Evolutionary conservation across 371 early-diverging fungal species (phyloP).

Genomic region (Fennellomyces sp.): DNA sequence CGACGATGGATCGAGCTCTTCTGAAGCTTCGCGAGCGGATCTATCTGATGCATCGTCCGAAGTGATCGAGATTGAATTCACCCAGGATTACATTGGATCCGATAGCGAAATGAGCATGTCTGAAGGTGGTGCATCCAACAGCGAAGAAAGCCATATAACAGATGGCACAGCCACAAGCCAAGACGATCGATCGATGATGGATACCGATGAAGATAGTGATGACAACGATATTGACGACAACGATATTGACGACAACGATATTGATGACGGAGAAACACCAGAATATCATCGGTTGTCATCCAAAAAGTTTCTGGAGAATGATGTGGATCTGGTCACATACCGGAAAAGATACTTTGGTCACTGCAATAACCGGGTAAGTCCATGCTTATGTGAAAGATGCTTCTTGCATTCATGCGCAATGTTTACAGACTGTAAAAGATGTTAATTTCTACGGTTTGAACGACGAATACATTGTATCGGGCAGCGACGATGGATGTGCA

Average conservation of each 20-base stretch:
- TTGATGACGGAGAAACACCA: neutral
- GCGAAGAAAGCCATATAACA: neutral
- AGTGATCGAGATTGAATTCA: neutral
- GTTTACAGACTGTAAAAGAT: constrained; percentile 73
- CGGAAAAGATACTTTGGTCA: constrained; percentile 38
- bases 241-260: constrained; percentile 9
- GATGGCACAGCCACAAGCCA: neutral
- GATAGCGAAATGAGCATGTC: neutral
- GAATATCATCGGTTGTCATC: neutral
- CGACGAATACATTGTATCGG: constrained; percentile 75
- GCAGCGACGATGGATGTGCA: constrained; percentile 78
- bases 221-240: constrained; percentile 1
- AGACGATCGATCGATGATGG: neutral
- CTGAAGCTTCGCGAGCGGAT: too few relatives aligned
- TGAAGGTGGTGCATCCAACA: neutral
- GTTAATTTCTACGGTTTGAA: constrained; percentile 74
- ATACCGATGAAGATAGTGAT: neutral
- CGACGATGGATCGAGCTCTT: neutral
- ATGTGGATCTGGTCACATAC: constrained; percentile 26
- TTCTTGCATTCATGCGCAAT: neutral
- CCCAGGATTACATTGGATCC: neutral
- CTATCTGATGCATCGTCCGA: neutral
- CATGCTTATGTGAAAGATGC: neutral
- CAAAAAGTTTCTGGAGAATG: constrained; percentile 13
- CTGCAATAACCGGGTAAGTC: constrained; percentile 40